A percentile compares a stretch with the other conserved stretches of the same genome.
These are phyloP conservation scores for Decorospora gaudefroyi DNA, from an alignment of 2,329 filamentous ascomycete species.

Conservation along the genomic window DNA sequence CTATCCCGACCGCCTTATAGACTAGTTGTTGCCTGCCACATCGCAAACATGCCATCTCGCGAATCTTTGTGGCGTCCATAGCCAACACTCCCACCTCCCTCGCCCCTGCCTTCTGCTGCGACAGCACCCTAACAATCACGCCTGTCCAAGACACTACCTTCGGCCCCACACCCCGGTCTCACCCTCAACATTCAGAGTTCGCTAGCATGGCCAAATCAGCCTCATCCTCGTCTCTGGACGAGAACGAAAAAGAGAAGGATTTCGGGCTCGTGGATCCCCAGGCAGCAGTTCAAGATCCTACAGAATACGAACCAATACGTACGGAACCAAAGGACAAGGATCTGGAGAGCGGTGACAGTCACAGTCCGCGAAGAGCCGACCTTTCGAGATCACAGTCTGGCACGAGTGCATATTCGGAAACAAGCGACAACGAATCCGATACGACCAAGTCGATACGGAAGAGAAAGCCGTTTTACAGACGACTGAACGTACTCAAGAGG, in stretches of 20 bases:
- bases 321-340: slow-evolving; percentile 43
- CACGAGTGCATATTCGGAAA: slow-evolving; percentile 35
- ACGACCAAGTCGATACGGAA: slow-evolving; percentile 30
- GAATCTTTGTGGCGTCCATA: slow-evolving; percentile 8
- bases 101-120: neutral
- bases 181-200: slow-evolving; percentile 2
- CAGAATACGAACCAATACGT: slow-evolving; percentile 47
- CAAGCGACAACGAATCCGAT: slow-evolving; percentile 37
- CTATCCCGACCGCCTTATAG: slow-evolving; percentile 24
- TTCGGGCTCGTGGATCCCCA: slow-evolving; percentile 45
- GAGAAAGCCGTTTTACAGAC: slow-evolving; percentile 65
- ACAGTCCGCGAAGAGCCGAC: slow-evolving; percentile 24
- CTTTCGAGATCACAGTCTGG: slow-evolving; percentile 39
- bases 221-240: slow-evolving; percentile 31
- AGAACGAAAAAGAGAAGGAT: slow-evolving; percentile 46
- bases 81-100: neutral
- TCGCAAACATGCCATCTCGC: slow-evolving; percentile 10
- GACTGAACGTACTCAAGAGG: slow-evolving; percentile 54
- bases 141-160: neutral
- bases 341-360: slow-evolving; percentile 28
- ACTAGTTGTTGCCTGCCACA: slow-evolving; percentile 19
- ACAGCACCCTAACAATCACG: neutral
- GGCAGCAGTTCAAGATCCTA: slow-evolving; percentile 40
- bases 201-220: slow-evolving; percentile 23
- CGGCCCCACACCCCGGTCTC: slow-evolving; percentile 5